Conservation (phyloP, 208 protist species). For the Wallacemonas rigidus region DNA sequence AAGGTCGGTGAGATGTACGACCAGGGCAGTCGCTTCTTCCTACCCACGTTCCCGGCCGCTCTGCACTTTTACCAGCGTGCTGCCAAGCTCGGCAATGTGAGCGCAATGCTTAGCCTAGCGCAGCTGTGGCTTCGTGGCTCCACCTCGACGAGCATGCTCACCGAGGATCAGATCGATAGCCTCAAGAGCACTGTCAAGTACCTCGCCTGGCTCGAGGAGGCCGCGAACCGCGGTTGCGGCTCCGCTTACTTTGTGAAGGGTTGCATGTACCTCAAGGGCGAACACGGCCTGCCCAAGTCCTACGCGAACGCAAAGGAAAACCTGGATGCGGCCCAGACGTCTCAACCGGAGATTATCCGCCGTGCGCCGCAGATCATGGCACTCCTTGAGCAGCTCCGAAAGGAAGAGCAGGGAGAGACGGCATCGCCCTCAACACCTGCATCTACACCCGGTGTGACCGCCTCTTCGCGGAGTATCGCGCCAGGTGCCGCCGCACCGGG, state of each 20-base stretch:
- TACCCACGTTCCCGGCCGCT: constrained; percentile 84
- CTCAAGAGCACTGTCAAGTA: constrained; percentile 74
- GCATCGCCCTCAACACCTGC: neutral
- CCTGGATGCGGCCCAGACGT: constrained; percentile 54
- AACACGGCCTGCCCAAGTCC: constrained; percentile 75
- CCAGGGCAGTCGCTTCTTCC: constrained; percentile 78
- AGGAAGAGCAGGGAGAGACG: constrained; percentile 46
- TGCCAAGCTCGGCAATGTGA: constrained; percentile 74
- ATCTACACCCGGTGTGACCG: constrained; percentile 3
- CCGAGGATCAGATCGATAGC: constrained; percentile 61
- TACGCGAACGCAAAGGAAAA: constrained; percentile 76
- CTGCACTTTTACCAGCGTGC: constrained; percentile 91
- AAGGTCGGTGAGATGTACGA: constrained; percentile 88
- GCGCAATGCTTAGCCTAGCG: constrained; percentile 83
- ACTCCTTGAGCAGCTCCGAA: constrained; percentile 67
- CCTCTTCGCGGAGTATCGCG: constrained; percentile 6
- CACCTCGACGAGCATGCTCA: constrained; percentile 70
- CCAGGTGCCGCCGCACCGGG: constrained; percentile 10
- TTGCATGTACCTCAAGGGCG: constrained; percentile 84
- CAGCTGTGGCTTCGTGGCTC: constrained; percentile 82
- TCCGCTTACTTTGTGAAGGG: constrained; percentile 87
- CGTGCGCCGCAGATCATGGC: constrained; percentile 59
- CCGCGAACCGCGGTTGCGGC: constrained; percentile 82
- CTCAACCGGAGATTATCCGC: constrained; percentile 71
- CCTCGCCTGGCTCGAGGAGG: constrained; percentile 84